Evolutionary conservation across 1,139 yeast species (phyloP), one percentile per base, ranked within the genome.

Genomic region (Debaryomyces robertsiae): DNA sequence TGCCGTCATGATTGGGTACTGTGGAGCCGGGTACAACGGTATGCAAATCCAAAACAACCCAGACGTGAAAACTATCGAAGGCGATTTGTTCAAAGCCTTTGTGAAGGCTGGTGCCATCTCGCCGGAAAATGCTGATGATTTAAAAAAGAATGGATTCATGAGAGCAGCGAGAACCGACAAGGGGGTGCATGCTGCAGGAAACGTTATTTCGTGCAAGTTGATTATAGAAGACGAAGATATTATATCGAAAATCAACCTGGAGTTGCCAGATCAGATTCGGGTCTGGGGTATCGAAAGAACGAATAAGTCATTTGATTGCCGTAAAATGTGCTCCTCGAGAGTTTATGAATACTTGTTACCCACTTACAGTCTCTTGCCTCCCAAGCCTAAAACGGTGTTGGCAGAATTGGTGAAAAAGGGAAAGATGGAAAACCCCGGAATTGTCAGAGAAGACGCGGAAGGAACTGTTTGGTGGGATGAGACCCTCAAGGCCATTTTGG

Each of bases 171-270:
- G 98, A 63, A 93, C 99, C 4, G 99, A 93, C 61, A 94, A 93
- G 64, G 99, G 98, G 46, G 99, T 93, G 11, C 99, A 93, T 64
- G 98, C 99, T 18, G 98, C 98, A 4, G 98, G 98, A 19, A 93
- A 93, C 59, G 90, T 93, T 23, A 81, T 94, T 32, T 86, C 96
- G 6, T 72, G 89, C 54, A 93, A 93, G 60, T 69, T 93, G 71
- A 90, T 91, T 54, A 78, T 91, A 43, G 97, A 91, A 59, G 98
- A 91, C 55, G 78, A 75, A n/a, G 84, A 86, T 41, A 76, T 91
- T 40, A 73, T 85, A 32, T 72, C 74, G 32, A 86, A 82, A 60
- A 84, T 94, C 62, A 93, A 93, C 61, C 63, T 71, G 1, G 61
- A 73, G 36, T 72, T 93, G 42, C 98, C 98, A 1, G 91, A 79